Conservation (phyloP, 2,329 filamentous ascomycete genomes). For the Pezizomycotina sp. region DNA sequence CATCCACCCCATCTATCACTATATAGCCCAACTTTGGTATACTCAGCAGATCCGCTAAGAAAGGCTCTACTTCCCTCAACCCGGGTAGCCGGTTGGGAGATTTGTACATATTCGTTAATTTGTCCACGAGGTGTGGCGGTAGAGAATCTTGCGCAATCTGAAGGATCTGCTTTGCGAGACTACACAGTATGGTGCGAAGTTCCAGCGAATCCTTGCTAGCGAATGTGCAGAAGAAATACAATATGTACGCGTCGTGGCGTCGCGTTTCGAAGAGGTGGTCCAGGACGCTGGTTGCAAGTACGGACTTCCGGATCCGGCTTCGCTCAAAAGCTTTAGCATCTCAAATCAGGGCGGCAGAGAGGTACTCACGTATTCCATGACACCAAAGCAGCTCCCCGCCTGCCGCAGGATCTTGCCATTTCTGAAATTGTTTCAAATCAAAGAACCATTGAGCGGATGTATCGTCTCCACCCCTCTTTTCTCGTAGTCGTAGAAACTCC, state of each 20-base stretch:
- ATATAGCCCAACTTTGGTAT: constrained; percentile 6
- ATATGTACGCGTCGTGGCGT: background rate
- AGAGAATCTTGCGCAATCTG: constrained; percentile 5
- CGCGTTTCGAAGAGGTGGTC: constrained; percentile 6
- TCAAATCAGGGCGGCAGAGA: background rate
- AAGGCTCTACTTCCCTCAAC: constrained; percentile 1
- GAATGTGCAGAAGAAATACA: constrained; percentile 17
- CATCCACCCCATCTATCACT: constrained; percentile 17
- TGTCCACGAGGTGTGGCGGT: background rate
- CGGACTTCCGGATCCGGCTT: constrained; percentile 15
- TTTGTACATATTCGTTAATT: constrained; percentile 1
- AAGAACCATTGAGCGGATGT: constrained; percentile 14
- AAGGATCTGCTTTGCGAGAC: constrained; percentile 14
- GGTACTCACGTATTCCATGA: constrained; percentile 7
- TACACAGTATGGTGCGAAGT: constrained; percentile 4
- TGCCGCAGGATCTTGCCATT: constrained; percentile 9
- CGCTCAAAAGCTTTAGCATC: too few relatives aligned
- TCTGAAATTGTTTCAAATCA: constrained; percentile 6
- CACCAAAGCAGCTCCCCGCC: too few relatives aligned
- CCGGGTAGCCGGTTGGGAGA: constrained; percentile 2
- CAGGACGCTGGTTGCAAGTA: constrained; percentile 6
- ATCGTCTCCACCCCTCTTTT: too few relatives aligned
- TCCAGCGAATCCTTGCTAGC: constrained; percentile 2
- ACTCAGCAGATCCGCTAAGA: constrained; percentile 1
- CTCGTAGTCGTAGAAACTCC: too few relatives aligned